Evolutionary conservation across 148 eudicot species (phyloP), one percentile per base, ranked within the genome.

Genomic region (Talinum fruticosum): DNA sequence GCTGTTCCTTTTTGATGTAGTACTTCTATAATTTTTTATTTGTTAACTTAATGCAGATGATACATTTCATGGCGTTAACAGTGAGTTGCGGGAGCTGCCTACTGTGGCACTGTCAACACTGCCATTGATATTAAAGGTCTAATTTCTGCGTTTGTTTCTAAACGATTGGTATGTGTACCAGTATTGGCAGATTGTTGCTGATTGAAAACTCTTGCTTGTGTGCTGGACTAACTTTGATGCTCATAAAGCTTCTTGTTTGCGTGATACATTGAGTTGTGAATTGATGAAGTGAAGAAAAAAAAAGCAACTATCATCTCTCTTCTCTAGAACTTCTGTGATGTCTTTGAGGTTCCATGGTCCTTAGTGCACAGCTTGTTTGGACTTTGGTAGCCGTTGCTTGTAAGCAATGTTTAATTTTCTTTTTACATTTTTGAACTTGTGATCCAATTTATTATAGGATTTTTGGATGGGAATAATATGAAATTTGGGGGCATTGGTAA

Each of bases 31-130:
- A n/a, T n/a, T 8, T 62, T 51, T 57, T 76, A 34, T 26, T 26
- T 16, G 61, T 66, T 74, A 73, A 76, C 54, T 62, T 75, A 80
- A 24, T 87, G 85, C 95, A 93, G 99, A 83, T 83, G 99, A 91
- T 83, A 84, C 88, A 72, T 91, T 84, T 80, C 91, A 87, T 75
- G 84, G 81, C 82, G 80, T 84, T 80, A 90, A 82, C 81, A 89
- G 85, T 88, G 97, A 90, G 82, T 70, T 96, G 72, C 85, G 90
- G 85, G 99, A 96, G 87, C 86, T 96, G 81, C 99, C 99, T 83
- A 86, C 90, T 8, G 94, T 96, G 84, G 97, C 90, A 86, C 84
- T 93, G 12, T 91, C 97, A 54, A 88, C 95, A 32, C 93, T 96
- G n/a, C 97, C 97, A 45, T 82, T 89, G 75, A 87, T 96, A 83